Conservation (phyloP, 2,329 filamentous ascomycete genomes). For the Cercospora sp. region DNA sequence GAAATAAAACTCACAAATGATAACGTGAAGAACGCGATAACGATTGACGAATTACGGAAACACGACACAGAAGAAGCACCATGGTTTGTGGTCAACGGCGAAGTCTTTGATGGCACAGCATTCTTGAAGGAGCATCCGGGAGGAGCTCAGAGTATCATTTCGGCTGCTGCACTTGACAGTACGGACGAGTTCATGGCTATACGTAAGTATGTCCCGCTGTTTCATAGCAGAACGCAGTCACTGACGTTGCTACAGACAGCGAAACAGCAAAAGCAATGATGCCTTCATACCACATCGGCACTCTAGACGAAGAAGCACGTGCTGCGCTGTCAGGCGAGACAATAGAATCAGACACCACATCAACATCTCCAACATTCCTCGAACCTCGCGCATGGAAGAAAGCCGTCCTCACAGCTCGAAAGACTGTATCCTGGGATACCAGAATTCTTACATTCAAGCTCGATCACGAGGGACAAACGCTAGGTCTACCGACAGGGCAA, state of each 20-base stretch:
- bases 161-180: slow-evolving; percentile 76
- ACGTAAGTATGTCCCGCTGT: slow-evolving; percentile 58
- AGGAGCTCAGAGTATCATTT: slow-evolving; percentile 79
- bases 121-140: slow-evolving; percentile 84
- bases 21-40: slow-evolving; percentile 62
- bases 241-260: slow-evolving; percentile 62
- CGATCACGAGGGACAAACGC: slow-evolving; percentile 65
- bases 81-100: slow-evolving; percentile 86
- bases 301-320: slow-evolving; percentile 63
- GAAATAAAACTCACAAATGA: slow-evolving; percentile 79
- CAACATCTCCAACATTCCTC: slow-evolving; percentile 64
- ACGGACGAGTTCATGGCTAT: slow-evolving; percentile 91
- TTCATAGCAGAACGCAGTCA: background rate
- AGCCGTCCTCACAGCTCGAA: slow-evolving; percentile 67
- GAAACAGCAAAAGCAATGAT: slow-evolving; percentile 93
- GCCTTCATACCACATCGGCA: slow-evolving; percentile 79
- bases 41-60: slow-evolving; percentile 68
- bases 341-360: slow-evolving; percentile 44
- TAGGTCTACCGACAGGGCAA: slow-evolving; percentile 81
- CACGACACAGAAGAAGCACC: slow-evolving; percentile 66
- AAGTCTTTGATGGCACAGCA: slow-evolving; percentile 82
- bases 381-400: slow-evolving; percentile 72
- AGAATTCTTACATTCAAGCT: slow-evolving; percentile 79
- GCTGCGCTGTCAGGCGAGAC: slow-evolving; percentile 52
- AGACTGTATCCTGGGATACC: slow-evolving; percentile 71